These are phyloP conservation scores for Medicago truncatula DNA, from an alignment of 306 rosid species.

Conservation along the genomic window MtrunA17r5.0-ANR NC_053049.1:18797501-18798000, in stretches of 20 bases:
- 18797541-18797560: slow-evolving; percentile 81
- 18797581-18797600: slow-evolving; percentile 88
- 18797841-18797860: slow-evolving; percentile 61
- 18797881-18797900: slow-evolving; percentile 35
- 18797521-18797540: slow-evolving; percentile 87
- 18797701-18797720: slow-evolving; percentile 48
- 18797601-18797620: slow-evolving; percentile 85
- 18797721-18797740: slow-evolving; percentile 45
- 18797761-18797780: slow-evolving; percentile 56
- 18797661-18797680: slow-evolving; percentile 65
- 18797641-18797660: slow-evolving; percentile 52
- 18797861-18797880: slow-evolving; percentile 10
- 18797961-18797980: slow-evolving; percentile 60
- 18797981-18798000: slow-evolving; percentile 58
- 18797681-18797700: slow-evolving; percentile 52
- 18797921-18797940: slow-evolving; percentile 33
- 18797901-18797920: slow-evolving; percentile 35
- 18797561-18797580: slow-evolving; percentile 88
- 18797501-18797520: slow-evolving; percentile 30
- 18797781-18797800: slow-evolving; percentile 53
- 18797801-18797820: slow-evolving; percentile 65
- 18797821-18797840: slow-evolving; percentile 74
- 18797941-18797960: slow-evolving; percentile 42
- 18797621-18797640: slow-evolving; percentile 49
- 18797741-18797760: slow-evolving; percentile 53